Base-by-base conservation (phyloP, 768 basidiomycete species). In the Lactarius sp. region DNA sequence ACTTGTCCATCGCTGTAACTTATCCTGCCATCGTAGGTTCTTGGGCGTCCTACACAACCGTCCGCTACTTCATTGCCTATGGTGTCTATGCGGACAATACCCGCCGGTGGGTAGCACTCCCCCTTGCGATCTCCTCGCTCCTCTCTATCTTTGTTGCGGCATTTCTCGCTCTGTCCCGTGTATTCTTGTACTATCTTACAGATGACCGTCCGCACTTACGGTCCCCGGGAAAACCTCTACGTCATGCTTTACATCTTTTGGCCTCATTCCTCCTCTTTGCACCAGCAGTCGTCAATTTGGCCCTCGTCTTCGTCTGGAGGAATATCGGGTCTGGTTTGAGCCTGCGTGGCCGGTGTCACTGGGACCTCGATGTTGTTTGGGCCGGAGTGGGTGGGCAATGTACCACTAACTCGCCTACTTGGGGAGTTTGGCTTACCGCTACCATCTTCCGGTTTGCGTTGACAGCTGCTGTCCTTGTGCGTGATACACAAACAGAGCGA, bases 281-380 rank as follows among this genome's bases (percentile, higher is more conserved):
- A 3, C 82, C 84, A 14, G 78, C 88, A 36, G 68, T 80, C 51
- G 75, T 78, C 66, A 90, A 87, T 69, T 65, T 88, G 46, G 79
- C 75, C 8, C 72, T 90, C 22, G 75, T 85, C 46, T 77, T 79
- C 47, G 56, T 79, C 9, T 87, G 86, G 86, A 79, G 77, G 66
- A 76, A 22, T 70, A 77, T 10, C 55, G 76, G 2, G 72, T 77
- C 71, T 34, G 76, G 76, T 58, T 64, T 81, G 50, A 74, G 75
- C 59, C 68, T 76, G 42, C 71, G 69, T 27, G 71, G 72, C 50
- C 79, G 83, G n/a, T 90, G 89, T 63, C 73, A 75, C 51, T 77
- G 87, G 75, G 85, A 88, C 65, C 75, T 89, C 49, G 89, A 90
- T 69, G 76, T 85, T 49, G 74, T 85, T 10, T 91, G 89, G 89